Percentiles rank a stretch among this genome's conserved stretches.
phyloP scores from a whole-genome alignment of 2,329 filamentous ascomycete species.

The Fonsecaea monophora region DNA sequence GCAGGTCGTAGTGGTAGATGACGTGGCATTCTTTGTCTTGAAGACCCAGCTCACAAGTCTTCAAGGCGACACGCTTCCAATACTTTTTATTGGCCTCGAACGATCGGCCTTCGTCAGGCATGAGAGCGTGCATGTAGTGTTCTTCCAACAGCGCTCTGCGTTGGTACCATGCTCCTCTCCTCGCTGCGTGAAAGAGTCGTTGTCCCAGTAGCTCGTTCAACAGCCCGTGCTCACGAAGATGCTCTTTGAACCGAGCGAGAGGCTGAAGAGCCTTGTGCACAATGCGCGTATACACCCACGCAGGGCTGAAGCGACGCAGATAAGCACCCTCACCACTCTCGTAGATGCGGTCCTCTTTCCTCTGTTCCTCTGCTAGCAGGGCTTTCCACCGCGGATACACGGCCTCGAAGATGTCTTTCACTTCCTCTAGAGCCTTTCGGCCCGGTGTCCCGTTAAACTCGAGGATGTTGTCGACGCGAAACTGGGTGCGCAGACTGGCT shows the following conservation, averaged over 20 bases:
- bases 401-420: slow-evolving; percentile 74
- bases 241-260: slow-evolving; percentile 80
- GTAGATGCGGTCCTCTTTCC: slow-evolving; percentile 78
- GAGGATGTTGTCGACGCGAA: slow-evolving; percentile 78
- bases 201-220: slow-evolving; percentile 79
- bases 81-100: slow-evolving; percentile 74
- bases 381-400: slow-evolving; percentile 81
- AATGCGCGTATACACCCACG: slow-evolving; percentile 91
- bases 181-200: slow-evolving; percentile 80
- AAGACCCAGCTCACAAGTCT: slow-evolving; percentile 84
- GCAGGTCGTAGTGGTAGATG: slow-evolving; percentile 91
- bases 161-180: slow-evolving; percentile 92
- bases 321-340: slow-evolving; percentile 87
- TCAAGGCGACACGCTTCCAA: slow-evolving; percentile 78
- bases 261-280: slow-evolving; percentile 84
- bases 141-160: slow-evolving; percentile 93
- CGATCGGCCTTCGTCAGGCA: slow-evolving; percentile 55
- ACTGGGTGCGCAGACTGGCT: slow-evolving; percentile 80
- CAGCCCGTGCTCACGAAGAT: slow-evolving; percentile 76
- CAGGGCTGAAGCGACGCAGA: slow-evolving; percentile 84
- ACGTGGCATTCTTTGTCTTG: slow-evolving; percentile 89
- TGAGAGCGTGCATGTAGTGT: slow-evolving; percentile 81
- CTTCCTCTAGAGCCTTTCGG: slow-evolving; percentile 68
- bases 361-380: slow-evolving; percentile 74
- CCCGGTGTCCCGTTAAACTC: slow-evolving; percentile 77